These are phyloP conservation scores for Astathelohania contejeani DNA, from an alignment of 371 early-diverging fungal genomes.

Conservation along the genomic window DNA sequence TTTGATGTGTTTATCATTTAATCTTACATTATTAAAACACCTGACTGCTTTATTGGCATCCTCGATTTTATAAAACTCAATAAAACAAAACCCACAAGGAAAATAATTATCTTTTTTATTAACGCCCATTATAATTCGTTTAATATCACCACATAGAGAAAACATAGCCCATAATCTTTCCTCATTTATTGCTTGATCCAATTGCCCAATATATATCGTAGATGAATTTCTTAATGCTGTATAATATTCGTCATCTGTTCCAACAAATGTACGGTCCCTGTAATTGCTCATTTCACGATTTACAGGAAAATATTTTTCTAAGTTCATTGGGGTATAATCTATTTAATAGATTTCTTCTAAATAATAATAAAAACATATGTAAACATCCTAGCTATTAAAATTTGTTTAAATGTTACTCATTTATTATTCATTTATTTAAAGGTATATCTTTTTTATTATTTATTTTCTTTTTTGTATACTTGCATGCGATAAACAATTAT, in stretches of 20 bases:
- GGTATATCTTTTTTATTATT: too few species aligned
- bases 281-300: too few species aligned
- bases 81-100: slow-evolving; percentile 52
- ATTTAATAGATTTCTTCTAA: too few species aligned
- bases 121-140: slow-evolving; percentile 49
- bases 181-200: slow-evolving; percentile 31
- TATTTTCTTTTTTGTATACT: too few species aligned
- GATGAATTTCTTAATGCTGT: slow-evolving; percentile 23
- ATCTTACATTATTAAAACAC: slow-evolving; percentile 20
- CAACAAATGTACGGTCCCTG: slow-evolving; percentile 35
- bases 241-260: slow-evolving; percentile 48
- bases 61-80: slow-evolving; percentile 34
- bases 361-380: too few species aligned
- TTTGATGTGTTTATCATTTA: slow-evolving; percentile 29
- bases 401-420: too few species aligned
- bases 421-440: too few species aligned
- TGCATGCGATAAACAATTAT: too few species aligned
- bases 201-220: slow-evolving; percentile 48
- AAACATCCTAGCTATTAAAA: too few species aligned
- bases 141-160: slow-evolving; percentile 33
- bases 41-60: slow-evolving; percentile 23
- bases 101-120: slow-evolving; percentile 34
- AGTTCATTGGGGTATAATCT: too few species aligned
- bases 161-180: slow-evolving; percentile 45
- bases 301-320: too few species aligned